Conservation (phyloP, 2,329 filamentous ascomycete genomes). For the Xylaria multiplex region DNA sequence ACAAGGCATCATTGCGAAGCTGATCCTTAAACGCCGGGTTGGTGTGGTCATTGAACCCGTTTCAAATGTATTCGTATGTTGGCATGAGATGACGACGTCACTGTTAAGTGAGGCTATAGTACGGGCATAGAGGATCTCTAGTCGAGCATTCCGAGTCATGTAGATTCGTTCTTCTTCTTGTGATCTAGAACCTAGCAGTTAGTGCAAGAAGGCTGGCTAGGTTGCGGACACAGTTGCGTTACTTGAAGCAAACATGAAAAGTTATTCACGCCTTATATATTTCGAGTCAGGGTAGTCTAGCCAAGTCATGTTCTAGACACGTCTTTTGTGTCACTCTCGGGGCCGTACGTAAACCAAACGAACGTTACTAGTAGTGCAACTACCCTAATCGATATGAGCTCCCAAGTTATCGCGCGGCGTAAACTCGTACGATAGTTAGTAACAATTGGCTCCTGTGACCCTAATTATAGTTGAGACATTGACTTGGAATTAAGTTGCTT, state of each 20-base stretch:
- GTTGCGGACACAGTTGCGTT: too few species aligned
- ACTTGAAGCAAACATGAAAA: too few species aligned
- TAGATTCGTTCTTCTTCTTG: too few species aligned
- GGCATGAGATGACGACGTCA: too few species aligned
- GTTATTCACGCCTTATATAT: too few species aligned
- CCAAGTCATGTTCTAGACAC: conserved; percentile 9
- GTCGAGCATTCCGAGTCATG: too few species aligned
- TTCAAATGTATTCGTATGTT: too few species aligned
- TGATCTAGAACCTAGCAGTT: too few species aligned
- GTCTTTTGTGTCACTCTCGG: neutral
- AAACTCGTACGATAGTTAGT: neutral
- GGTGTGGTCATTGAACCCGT: neutral
- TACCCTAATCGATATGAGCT: neutral
- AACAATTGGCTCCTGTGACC: neutral
- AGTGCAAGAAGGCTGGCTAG: too few species aligned
- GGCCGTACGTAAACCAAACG: neutral
- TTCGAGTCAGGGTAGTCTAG: conserved; percentile 1
- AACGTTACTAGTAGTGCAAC: neutral
- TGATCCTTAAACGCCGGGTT: neutral
- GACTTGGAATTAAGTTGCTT: conserved; percentile 9
- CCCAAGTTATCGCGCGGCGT: neutral
- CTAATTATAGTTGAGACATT: conserved; percentile 20
- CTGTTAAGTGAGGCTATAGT: too few species aligned
- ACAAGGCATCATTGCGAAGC: neutral
- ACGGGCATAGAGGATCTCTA: too few species aligned